Conservation (phyloP, 345 rosid genomes). For the Gossypioides kirkii region DNA sequence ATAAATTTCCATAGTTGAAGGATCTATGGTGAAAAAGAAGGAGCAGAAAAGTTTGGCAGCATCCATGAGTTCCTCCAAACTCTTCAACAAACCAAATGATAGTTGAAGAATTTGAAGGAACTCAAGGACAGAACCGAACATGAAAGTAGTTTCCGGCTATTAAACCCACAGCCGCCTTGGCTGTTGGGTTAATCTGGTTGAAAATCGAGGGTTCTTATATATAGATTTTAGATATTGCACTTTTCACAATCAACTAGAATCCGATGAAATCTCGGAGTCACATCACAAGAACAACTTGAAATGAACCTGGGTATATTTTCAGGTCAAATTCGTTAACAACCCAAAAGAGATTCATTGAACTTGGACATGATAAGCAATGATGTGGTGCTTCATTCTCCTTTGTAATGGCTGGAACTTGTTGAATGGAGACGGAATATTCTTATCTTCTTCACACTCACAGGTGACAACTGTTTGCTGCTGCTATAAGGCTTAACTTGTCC, state of each 20-base stretch:
- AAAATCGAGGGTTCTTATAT: background rate
- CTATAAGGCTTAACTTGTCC: no score
- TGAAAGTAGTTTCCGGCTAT: background rate
- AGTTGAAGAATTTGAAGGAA: conserved; percentile 4
- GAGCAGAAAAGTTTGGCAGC: background rate
- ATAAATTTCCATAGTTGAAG: no score
- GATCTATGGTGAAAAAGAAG: no score
- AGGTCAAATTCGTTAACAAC: conserved; percentile 1
- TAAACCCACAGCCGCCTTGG: background rate
- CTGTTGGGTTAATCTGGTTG: background rate
- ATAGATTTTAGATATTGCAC: background rate
- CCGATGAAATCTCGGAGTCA: background rate
- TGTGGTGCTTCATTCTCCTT: conserved; percentile 3
- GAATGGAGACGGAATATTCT: background rate
- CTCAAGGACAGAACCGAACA: background rate
- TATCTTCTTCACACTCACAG: background rate
- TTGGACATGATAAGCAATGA: background rate
- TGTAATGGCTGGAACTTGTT: background rate
- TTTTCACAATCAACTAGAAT: background rate
- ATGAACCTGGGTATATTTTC: background rate
- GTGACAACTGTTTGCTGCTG: background rate
- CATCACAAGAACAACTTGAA: background rate
- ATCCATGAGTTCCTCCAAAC: conserved; percentile 17
- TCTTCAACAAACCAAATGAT: background rate
- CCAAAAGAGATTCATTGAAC: conserved; percentile 3